Evolutionary conservation across 1,284 basidiomycete species (phyloP), one percentile per base, ranked within the genome.

Genomic region (Trametes sp.): DNA sequence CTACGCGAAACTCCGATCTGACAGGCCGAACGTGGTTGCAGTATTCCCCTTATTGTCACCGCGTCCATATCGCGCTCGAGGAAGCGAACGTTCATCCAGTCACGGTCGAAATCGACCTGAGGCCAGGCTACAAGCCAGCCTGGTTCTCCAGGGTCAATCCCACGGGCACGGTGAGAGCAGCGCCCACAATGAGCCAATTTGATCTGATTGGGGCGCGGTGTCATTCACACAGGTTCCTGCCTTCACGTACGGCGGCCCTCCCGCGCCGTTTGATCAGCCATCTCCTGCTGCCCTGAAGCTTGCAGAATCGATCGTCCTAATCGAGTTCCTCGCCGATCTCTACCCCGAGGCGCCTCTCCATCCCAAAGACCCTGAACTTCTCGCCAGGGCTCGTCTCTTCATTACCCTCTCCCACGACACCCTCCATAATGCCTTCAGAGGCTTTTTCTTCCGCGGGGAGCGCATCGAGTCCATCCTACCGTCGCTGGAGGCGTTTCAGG

Each of bases 321-420:
- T 89, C 61, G 86, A 89, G 69, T 87, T 89, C 75, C 69, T 88
- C 59, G 83, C 84, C 13, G 86, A 88, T 68, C 72, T 85, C 53
- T 81, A 75, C 67, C 84, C 82, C 0, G 66, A 77, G 21, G 76
- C 79, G 0, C 69, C 69, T 4, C 76, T 87, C 19, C 78, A 87
- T 8, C 85, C 87, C 0, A 73, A 76, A 11, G 81, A 87, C 68
- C 84, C 87, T 0, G 78, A 86, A 28, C 69, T 74, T 8, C 83
- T 85, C 36, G 87, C 87, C 8, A 78, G 80, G 57, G 83, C 80
- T 4, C 84, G 87, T 8, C 84, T 87, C 71, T 86, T 89, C 76
- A 84, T 85, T 64, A 85, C 88, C 51, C 75, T 77, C 2, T 76
- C 84, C 33, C 76, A 78, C 9, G 82, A 76, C 59, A 84, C 82